These are phyloP conservation scores for Agaricus subrufescens DNA, from an alignment of 768 basidiomycete genomes.

Conservation along the genomic window DNA sequence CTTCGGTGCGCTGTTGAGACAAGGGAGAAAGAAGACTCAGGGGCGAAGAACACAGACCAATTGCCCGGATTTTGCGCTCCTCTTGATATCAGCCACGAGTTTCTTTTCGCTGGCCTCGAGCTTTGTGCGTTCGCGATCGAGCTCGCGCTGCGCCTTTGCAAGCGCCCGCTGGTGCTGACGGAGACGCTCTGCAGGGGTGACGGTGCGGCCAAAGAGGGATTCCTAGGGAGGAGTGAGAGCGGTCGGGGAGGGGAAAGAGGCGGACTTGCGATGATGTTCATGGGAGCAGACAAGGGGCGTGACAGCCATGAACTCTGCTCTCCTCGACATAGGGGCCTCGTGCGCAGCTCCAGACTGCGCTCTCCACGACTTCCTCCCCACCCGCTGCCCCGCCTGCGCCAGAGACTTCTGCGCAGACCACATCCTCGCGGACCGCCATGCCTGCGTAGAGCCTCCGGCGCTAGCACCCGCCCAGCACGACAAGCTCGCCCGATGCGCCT, in stretches of 20 bases:
- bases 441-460: constrained; percentile 33
- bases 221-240: constrained; percentile 49
- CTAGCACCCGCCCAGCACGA: constrained; percentile 9
- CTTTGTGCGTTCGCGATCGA: constrained; percentile 92
- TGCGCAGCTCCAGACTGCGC: constrained; percentile 62
- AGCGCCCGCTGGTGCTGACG: constrained; percentile 95
- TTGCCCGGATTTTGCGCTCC: constrained; percentile 92
- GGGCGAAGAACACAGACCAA: constrained; percentile 50
- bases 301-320: constrained; percentile 16
- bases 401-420: constrained; percentile 62
- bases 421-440: constrained; percentile 53
- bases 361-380: constrained; percentile 72
- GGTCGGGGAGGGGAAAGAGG: not conserved
- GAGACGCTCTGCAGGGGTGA: constrained; percentile 94
- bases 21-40: constrained; percentile 3
- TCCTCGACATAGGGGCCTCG: constrained; percentile 56
- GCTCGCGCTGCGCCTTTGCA: constrained; percentile 95
- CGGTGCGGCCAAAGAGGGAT: constrained; percentile 88
- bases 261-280: constrained; percentile 74
- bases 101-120: constrained; percentile 98
- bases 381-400: constrained; percentile 53
- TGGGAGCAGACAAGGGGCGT: constrained; percentile 26
- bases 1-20: constrained; percentile 36
- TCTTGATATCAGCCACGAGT: constrained; percentile 92
- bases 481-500: constrained; percentile 44